Base-by-base conservation (phyloP, 2,329 filamentous ascomycete genomes). In the Colletotrichum caudatum region DNA sequence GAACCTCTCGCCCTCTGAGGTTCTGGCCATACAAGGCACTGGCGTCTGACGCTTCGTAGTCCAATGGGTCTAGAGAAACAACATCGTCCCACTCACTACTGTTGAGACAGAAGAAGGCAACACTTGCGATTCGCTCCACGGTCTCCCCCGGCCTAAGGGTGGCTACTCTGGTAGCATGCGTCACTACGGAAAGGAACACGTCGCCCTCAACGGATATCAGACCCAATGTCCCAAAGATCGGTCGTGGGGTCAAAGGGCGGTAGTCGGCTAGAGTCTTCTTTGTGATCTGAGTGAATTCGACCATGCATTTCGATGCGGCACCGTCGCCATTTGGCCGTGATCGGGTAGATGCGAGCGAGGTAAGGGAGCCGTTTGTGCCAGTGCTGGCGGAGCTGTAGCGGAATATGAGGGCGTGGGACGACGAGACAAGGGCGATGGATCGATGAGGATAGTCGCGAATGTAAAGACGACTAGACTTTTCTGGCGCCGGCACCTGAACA, bases 81-180 rank as follows among this genome's bases (percentile, higher is more conserved):
- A 95, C 88, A 80, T 94, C 88, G 81, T 98, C 96, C 81, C 97
- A 98, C 75, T 94, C 91, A 51, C 92, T 86, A 76, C 92, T 93
- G 80, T 94, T 98, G 72, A 99, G 84, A 78, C 96, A 98, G 83
- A 97, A 94, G 80, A 98, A 98, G 75, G 96, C 93, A 70, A 98
- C 95, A 26, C 89, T 90, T 72, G 91, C 88, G 76, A 98, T 98
- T 80, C 91, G 91, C 82, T 96, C 93, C 33, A 98, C 92, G 5
- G 92, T 95, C 85, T 98, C 95, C 58, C 94, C 94, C 0, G 94
- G 94, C 59, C 94, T 88, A 59, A 98, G 88, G 1, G 90, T 94
- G 20, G 95, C 95, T 7, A 95, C 94, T 73, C 91, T 90, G 26
- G 89, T 88, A 48, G 94, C 92, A 57, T 91, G 90, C 37, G 93